Conservation (phyloP, 192 early-diverging fungal genomes). For the Tieghemiomyces parasiticus region DNA sequence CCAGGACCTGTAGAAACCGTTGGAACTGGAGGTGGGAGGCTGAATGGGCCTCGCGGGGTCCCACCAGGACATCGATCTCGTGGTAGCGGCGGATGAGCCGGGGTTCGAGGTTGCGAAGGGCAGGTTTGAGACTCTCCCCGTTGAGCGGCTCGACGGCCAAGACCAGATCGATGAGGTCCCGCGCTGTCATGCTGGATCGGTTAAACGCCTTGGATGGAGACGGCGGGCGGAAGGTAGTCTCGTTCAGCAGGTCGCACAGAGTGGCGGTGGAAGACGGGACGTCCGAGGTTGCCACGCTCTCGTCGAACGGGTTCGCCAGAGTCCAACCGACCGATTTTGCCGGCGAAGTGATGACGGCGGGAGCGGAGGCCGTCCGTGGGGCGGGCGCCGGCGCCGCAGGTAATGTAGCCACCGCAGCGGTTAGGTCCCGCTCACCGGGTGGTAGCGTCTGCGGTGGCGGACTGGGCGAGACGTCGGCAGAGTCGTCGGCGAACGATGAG, state of each 20-base stretch:
- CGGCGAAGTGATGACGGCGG: too few relatives aligned
- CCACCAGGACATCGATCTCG: conserved; percentile 27
- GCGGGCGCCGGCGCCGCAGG: too few relatives aligned
- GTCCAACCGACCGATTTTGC: too few relatives aligned
- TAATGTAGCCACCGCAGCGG: neutral
- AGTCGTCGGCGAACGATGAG: neutral
- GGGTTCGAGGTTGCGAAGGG: conserved; percentile 31
- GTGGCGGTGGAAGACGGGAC: too few relatives aligned
- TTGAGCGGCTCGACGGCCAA: conserved; percentile 29
- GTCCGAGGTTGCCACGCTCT: too few relatives aligned
- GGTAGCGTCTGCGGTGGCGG: conserved; percentile 1
- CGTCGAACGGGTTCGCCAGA: too few relatives aligned
- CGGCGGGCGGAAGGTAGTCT: conserved; percentile 15
- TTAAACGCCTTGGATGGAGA: conserved; percentile 16
- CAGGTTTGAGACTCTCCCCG: conserved; percentile 29
- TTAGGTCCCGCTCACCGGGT: neutral
- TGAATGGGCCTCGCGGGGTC: conserved; percentile 5
- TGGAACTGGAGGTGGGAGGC: conserved; percentile 5
- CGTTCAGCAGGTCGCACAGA: conserved; percentile 3
- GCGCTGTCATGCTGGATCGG: conserved; percentile 14
- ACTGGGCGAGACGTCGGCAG: neutral
- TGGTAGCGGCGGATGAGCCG: conserved; percentile 26
- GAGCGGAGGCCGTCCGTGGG: too few relatives aligned
- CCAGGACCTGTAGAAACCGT: conserved; percentile 4
- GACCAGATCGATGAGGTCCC: conserved; percentile 17